Evolutionary conservation across 305 asterid genomes (phyloP).

Genomic region (Fraxinus angustifolia): DNA sequence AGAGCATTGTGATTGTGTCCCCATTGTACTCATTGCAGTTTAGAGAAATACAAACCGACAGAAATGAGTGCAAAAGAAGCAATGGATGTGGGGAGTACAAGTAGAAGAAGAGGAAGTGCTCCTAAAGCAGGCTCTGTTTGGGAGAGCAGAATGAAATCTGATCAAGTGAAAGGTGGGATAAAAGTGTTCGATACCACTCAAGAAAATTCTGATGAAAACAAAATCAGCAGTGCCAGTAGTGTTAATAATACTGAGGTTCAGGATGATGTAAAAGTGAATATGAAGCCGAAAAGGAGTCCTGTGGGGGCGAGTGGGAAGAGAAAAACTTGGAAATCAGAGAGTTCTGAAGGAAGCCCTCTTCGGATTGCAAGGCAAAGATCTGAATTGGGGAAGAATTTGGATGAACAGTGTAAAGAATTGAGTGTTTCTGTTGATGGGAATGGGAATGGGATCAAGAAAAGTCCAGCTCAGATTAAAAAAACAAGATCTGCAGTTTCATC

Average conservation of each 20-base stretch:
- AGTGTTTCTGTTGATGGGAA: constrained; percentile 19
- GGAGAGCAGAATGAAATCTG: constrained; percentile 76
- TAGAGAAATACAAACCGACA: not conserved
- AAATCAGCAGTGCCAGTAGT: not conserved
- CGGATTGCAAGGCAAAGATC: constrained; percentile 55
- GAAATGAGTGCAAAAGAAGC: constrained; percentile 32
- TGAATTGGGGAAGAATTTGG: constrained; percentile 39
- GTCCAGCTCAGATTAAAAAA: constrained; percentile 35
- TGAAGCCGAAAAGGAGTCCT: constrained; percentile 47
- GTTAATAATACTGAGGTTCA: constrained; percentile 16
- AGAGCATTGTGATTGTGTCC: constrained; percentile 31
- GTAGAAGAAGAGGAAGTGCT: constrained; percentile 37
- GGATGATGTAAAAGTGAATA: constrained; percentile 28
- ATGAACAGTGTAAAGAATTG: constrained; percentile 33
- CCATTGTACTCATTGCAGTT: constrained; percentile 29
- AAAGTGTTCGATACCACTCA: constrained; percentile 45
- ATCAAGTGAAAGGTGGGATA: constrained; percentile 60
- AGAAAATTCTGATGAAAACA: constrained; percentile 23
- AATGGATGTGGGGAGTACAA: constrained; percentile 40
- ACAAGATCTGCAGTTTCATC: constrained; percentile 16
- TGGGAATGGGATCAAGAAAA: constrained; percentile 28
- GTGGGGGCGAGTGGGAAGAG: constrained; percentile 41
- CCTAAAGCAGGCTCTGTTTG: constrained; percentile 74
- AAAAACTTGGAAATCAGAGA: constrained; percentile 69
- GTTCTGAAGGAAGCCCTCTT: constrained; percentile 44